Conservation (phyloP, 148 eudicot genomes). For the Nyssa sinensis region DNA sequence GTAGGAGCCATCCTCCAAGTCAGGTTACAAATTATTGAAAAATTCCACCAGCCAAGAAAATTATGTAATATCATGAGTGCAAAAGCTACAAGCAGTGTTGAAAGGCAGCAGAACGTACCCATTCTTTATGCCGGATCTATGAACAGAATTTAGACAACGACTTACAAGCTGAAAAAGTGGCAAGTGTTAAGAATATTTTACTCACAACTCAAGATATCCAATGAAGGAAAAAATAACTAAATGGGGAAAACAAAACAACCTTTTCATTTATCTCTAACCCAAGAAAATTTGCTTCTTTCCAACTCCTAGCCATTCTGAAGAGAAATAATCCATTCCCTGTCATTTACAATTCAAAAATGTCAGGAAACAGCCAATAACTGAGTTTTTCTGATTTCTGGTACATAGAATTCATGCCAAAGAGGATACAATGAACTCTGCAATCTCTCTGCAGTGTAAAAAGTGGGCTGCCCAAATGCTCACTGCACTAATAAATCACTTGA, state of each 20-base stretch:
- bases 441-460: too few species aligned
- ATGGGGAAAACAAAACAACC: slow-evolving; percentile 34
- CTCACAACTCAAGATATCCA: slow-evolving; percentile 10
- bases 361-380: not conserved
- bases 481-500: too few species aligned
- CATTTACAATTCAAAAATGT: slow-evolving; percentile 16
- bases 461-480: too few species aligned
- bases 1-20: too few species aligned
- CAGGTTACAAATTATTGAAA: not conserved
- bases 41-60: slow-evolving; percentile 1
- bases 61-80: not conserved
- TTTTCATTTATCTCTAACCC: slow-evolving; percentile 85
- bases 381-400: too few species aligned
- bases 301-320: slow-evolving; percentile 57
- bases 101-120: slow-evolving; percentile 33
- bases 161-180: slow-evolving; percentile 60
- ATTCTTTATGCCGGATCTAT: slow-evolving; percentile 46
- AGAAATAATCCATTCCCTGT: slow-evolving; percentile 88
- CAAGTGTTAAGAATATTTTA: slow-evolving; percentile 3
- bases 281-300: slow-evolving; percentile 63
- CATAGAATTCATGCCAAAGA: too few species aligned
- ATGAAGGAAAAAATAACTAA: not conserved
- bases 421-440: too few species aligned
- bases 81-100: not conserved
- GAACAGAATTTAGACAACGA: slow-evolving; percentile 46